Conservation (phyloP, 2,329 filamentous ascomycete species). For the Xylariaceae sp. region DNA sequence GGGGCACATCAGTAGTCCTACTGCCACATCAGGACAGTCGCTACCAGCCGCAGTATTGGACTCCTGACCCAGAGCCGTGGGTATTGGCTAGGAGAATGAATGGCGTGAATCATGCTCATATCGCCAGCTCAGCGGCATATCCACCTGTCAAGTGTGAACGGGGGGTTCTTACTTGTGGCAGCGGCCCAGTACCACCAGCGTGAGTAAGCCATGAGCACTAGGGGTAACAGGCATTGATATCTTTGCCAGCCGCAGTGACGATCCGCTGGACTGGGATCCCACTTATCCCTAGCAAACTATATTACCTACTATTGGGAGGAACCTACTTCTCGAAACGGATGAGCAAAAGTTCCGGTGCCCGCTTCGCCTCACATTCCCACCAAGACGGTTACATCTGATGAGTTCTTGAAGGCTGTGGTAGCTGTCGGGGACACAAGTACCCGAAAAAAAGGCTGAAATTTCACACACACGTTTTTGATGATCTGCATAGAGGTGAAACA, state of each 20-base stretch:
- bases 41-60: constrained; percentile 6
- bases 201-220: constrained; percentile 5
- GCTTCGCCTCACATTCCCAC: no score
- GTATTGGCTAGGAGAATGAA: constrained; percentile 3
- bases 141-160: constrained; percentile 15
- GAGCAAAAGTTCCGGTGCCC: no score
- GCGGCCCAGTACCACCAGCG: not conserved
- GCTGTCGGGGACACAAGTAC: no score
- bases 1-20: no score
- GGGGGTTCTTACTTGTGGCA: not conserved
- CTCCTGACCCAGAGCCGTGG: constrained; percentile 24
- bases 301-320: no score
- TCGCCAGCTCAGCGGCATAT: constrained; percentile 19
- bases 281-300: no score
- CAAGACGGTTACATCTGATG: no score
- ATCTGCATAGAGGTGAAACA: constrained; percentile 19
- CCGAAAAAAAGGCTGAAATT: no score
- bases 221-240: not conserved
- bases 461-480: constrained; percentile 4
- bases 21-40: constrained; percentile 3
- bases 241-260: not conserved
- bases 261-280: constrained; percentile 4
- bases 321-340: no score
- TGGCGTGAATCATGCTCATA: constrained; percentile 14
- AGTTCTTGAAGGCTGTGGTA: no score